Conservation (phyloP, 441 rosid species). For the Erysimum cheiri region DNA sequence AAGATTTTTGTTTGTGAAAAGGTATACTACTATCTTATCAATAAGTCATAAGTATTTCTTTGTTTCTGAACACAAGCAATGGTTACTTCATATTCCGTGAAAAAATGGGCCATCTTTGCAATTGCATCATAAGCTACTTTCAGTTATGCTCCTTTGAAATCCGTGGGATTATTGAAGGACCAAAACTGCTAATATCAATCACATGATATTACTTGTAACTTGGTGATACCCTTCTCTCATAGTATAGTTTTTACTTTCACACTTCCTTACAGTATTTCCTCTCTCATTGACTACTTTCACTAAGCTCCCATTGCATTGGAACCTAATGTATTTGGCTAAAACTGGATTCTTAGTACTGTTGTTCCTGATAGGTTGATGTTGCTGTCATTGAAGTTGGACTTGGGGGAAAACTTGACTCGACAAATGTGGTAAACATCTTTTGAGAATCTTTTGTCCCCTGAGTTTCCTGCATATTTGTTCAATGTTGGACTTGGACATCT, state of each 20-base stretch:
- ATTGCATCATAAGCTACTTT: conserved; percentile 25
- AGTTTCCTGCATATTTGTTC: conserved; percentile 15
- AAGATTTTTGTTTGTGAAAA: conserved; percentile 77
- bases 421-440: conserved; percentile 74
- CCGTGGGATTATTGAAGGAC: neutral
- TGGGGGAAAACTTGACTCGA: conserved; percentile 78
- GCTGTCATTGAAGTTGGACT: conserved; percentile 92
- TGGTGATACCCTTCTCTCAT: neutral
- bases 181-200: conserved; percentile 1
- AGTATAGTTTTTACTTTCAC: conserved; percentile 9
- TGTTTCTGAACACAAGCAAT: conserved; percentile 19
- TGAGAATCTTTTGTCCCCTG: neutral
- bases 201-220: conserved; percentile 19
- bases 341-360: conserved; percentile 21
- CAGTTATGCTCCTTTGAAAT: conserved; percentile 16
- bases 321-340: conserved; percentile 8
- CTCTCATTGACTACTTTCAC: neutral
- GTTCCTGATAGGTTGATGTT: conserved; percentile 74
- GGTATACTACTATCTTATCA: conserved; percentile 49
- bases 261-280: neutral
- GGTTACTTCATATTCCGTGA: conserved; percentile 1
- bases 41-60: neutral
- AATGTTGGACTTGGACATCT: conserved; percentile 18
- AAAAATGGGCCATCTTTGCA: conserved; percentile 4
- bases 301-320: conserved; percentile 4